A percentile compares a stretch with the other conserved stretches of the same genome.
phyloP scores from a whole-genome alignment of 768 basidiomycete species.

The Lentinula edodes region DNA sequence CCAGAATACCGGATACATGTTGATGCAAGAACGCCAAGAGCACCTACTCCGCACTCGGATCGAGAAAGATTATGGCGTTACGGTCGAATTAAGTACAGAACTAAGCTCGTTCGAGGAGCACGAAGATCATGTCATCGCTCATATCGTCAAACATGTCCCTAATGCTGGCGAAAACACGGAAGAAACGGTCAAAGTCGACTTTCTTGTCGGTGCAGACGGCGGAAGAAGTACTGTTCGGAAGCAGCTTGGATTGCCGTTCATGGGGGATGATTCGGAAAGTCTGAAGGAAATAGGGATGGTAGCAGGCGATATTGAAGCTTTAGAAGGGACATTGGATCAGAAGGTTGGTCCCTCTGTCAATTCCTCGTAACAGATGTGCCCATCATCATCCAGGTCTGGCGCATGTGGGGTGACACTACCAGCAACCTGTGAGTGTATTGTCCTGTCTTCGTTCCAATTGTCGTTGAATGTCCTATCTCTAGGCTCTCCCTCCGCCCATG shows the following conservation, averaged over 20 bases:
- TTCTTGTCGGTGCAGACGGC: slow-evolving; percentile 40
- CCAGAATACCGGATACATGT: slow-evolving; percentile 18
- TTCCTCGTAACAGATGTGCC: not conserved
- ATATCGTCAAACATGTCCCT: slow-evolving; percentile 14
- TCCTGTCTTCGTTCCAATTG: not conserved
- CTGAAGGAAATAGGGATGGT: slow-evolving; percentile 23
- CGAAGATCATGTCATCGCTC: slow-evolving; percentile 16
- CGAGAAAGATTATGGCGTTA: slow-evolving; percentile 13
- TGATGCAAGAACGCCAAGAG: slow-evolving; percentile 22
- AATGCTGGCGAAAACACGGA: slow-evolving; percentile 13
- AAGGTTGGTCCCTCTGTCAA: slow-evolving; percentile 22
- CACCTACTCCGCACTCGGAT: slow-evolving; percentile 18
- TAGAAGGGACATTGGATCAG: slow-evolving; percentile 9
- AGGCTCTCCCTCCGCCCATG: slow-evolving; percentile 28
- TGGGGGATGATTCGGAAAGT: slow-evolving; percentile 31
- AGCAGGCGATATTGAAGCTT: slow-evolving; percentile 27
- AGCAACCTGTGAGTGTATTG: slow-evolving; percentile 23
- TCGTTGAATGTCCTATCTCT: not conserved
- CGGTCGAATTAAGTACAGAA: slow-evolving; percentile 19
- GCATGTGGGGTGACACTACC: slow-evolving; percentile 39
- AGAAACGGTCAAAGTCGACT: slow-evolving; percentile 27
- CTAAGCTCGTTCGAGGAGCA: slow-evolving; percentile 20
- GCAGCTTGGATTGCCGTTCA: slow-evolving; percentile 30
- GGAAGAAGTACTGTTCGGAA: slow-evolving; percentile 39
- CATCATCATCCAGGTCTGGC: slow-evolving; percentile 31